These are phyloP conservation scores for Epipyxis sp. DNA, from an alignment of 108 stramenopile species.

Conservation along the genomic window DNA sequence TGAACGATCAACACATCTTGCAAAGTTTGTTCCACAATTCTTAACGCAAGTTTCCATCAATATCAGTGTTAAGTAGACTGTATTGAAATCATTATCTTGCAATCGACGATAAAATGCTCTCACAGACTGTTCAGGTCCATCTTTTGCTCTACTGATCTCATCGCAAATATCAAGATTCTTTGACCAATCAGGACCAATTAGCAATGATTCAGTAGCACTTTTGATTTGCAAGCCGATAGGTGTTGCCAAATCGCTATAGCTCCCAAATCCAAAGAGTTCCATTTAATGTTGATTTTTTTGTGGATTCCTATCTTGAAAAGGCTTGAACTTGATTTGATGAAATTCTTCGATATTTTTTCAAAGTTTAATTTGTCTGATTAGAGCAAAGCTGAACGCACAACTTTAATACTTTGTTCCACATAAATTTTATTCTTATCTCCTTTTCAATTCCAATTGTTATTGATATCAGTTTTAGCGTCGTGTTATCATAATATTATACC, in stretches of 20 bases:
- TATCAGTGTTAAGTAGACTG: slow-evolving; percentile 21
- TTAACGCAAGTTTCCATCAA: slow-evolving; percentile 33
- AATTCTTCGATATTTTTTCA: too few relatives aligned
- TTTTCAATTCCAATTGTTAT: too few relatives aligned
- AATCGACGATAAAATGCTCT: slow-evolving; percentile 31
- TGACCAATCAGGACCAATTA: slow-evolving; percentile 36
- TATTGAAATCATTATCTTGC: slow-evolving; percentile 32
- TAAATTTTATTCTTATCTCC: too few relatives aligned
- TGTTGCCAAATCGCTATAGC: slow-evolving; percentile 19
- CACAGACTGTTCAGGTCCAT: slow-evolving; percentile 16
- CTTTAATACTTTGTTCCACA: too few relatives aligned
- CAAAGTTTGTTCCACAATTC: slow-evolving; percentile 27
- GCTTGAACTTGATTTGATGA: too few relatives aligned
- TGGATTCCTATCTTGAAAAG: too few relatives aligned
- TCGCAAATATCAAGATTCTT: slow-evolving; percentile 37
- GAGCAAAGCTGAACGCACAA: too few relatives aligned
- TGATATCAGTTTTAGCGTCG: too few relatives aligned
- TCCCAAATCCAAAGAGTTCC: slow-evolving; percentile 30
- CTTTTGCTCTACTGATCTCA: slow-evolving; percentile 9
- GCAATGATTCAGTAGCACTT: slow-evolving; percentile 12
- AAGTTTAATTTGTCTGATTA: too few relatives aligned
- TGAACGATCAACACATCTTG: neutral
- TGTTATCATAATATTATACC: too few relatives aligned
- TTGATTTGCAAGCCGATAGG: slow-evolving; percentile 31
- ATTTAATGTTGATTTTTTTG: too few relatives aligned